Base-by-base conservation (phyloP, 2,329 filamentous ascomycete species). In the Ophiognomonia clavigignenti-juglandacearum region DNA sequence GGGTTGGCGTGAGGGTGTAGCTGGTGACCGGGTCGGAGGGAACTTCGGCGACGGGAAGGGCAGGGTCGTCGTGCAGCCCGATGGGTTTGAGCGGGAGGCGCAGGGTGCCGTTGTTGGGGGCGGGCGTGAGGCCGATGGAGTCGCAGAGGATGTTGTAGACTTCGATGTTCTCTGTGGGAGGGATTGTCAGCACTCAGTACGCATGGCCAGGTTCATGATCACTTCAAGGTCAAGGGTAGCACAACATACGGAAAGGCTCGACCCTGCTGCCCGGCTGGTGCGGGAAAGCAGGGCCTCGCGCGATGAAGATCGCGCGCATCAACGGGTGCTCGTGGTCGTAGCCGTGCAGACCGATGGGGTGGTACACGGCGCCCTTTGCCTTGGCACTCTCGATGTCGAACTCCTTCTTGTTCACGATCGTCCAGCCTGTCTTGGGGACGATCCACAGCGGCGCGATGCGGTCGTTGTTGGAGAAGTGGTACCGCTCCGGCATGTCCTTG, bases 401-500 rank as follows among this genome's bases (percentile, higher is more conserved):
- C 48, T 95, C 89, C 1, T 82, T 69, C 57, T 84, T 85, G 16
- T 83, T 83, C 14, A 95, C 89, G 52, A 98, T 86, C 1, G 89
- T 90, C 88, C 91, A 98, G 9, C 93, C 93, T 0, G 90, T 80
- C 63, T 91, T 88, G 0, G 93, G 93, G 0, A 98, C 78, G 40
- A 97, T 84, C 93, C 93, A 98, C 0, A 98, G 67, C 1, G 93
- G 93, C 1, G 93, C 93, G 55, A 98, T 98, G 43, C 93, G 85
- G 27, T 85, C 74, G 61, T 95, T 96, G 16, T 85, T 81, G 3
- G 82, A 82, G 61, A 98, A 98, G 64, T 97, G 92, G 66, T 93
- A 98, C 23, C 89, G 80, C 57, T 85, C 82, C 0, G 93, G 93
- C 92, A 98, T 97, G 58, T 93, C 80, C 31, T 84, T 76, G 58